These are phyloP conservation scores for Sporothrix mexicana DNA, from an alignment of 2,329 filamentous ascomycete species.

Conservation along the genomic window DNA sequence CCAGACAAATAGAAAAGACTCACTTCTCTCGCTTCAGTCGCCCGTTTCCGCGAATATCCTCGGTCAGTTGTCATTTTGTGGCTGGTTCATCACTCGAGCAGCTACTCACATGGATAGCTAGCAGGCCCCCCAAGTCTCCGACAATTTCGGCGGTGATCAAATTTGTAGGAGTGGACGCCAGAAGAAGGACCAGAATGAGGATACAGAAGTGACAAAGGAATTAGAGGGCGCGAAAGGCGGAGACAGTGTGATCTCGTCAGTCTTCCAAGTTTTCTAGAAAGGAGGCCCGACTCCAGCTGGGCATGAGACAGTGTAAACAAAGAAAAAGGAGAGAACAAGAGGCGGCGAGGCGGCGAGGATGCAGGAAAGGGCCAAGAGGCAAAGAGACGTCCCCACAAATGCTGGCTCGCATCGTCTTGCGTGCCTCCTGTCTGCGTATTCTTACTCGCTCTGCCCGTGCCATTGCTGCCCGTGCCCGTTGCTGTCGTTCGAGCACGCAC, in stretches of 20 bases:
- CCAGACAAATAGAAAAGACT: neutral
- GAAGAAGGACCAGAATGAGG: neutral
- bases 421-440: neutral
- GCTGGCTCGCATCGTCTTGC: neutral
- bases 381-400: slow-evolving; percentile 3
- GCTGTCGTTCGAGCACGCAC: slow-evolving; percentile 19
- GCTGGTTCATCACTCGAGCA: slow-evolving; percentile 24
- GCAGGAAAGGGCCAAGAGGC: neutral
- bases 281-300: slow-evolving; percentile 19
- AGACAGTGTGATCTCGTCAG: neutral
- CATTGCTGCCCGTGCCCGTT: neutral
- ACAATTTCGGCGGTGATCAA: slow-evolving; percentile 35
- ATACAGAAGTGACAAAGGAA: neutral
- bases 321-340: neutral
- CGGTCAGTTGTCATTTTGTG: slow-evolving; percentile 34
- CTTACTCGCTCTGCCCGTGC: neutral
- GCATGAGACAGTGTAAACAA: slow-evolving; percentile 32
- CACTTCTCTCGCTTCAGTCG: slow-evolving; percentile 22
- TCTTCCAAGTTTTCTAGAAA: slow-evolving; percentile 29
- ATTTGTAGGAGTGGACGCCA: neutral
- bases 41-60: neutral
- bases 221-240: neutral
- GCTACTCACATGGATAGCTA: neutral
- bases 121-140: slow-evolving; percentile 8
- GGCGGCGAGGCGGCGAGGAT: neutral